Evolutionary conservation across 495 filamentous ascomycete species (phyloP), one percentile per base, ranked within the genome.

Genomic region (Talaromyces trachyspermus): DNA sequence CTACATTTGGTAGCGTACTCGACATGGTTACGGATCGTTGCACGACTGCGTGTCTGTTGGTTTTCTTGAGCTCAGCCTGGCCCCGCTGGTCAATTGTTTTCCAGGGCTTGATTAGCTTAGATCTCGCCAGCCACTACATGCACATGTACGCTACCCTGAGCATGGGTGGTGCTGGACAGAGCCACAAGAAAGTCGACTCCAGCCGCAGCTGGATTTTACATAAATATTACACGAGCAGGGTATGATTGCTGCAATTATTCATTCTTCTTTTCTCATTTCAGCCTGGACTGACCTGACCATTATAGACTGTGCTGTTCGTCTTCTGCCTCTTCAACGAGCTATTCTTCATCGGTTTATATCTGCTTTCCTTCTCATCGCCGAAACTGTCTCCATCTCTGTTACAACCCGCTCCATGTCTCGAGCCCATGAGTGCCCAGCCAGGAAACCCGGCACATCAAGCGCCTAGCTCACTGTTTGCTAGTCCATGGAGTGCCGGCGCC

Each of bases 301-400:
- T 40, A 40, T 59, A 98, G 94, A 84, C 72, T 49, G 89, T 99
- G 15, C 77, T 99, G 46, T 97, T 97, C 75, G 58, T 86, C 51
- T 88, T 85, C 71, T 99, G 94, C 67, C 75, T 79, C 37, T 69
- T 92, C 26, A 97, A 97, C 65, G 94, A 99, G 66, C 63, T 86
- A 49, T 97, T 95, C 75, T 99, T 97, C 74, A 89, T 99, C 61
- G 89, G 89, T 36, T 78, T 97, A 52, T 99, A 99, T 72, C 86
- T 99, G 35, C 81, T 99, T 36, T 95, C 89, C 55, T 99, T 99
- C 77, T 89, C 84, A 37, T 90, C 85, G 29, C 90, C 90, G 1
- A 74, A 76, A 22, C 78, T 96, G 47, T 89, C 88, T 2, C 88
- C 90, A 0, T 85, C 84, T 22, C 85, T 96, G 14, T 80, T 95